These are phyloP conservation scores for Geoglossum glabrum DNA, from an alignment of 495 filamentous ascomycete species.

Conservation along the genomic window DNA sequence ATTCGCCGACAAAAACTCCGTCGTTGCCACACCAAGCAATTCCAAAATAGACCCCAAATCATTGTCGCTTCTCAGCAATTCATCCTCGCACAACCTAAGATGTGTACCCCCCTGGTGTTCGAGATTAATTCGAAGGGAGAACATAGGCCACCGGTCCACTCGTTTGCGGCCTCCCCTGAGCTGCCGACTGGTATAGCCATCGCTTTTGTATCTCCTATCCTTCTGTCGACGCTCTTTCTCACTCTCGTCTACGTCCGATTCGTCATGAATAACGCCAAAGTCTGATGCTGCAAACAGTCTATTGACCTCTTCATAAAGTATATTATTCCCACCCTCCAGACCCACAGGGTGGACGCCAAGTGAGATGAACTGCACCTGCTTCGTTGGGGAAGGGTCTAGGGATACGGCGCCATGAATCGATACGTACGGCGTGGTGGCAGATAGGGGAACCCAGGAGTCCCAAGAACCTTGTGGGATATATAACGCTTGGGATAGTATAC, in stretches of 20 bases:
- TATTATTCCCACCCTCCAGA: slow-evolving; percentile 30
- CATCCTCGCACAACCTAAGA: neutral
- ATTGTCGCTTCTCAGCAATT: neutral
- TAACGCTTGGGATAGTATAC: slow-evolving; percentile 42
- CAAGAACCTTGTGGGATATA: slow-evolving; percentile 30
- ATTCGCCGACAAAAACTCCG: slow-evolving; percentile 1
- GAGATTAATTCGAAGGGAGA: slow-evolving; percentile 52
- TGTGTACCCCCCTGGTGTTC: slow-evolving; percentile 2
- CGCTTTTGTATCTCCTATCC: slow-evolving; percentile 23
- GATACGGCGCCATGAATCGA: slow-evolving; percentile 49
- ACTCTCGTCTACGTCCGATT: slow-evolving; percentile 17
- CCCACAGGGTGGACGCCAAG: slow-evolving; percentile 34
- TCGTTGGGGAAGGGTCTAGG: slow-evolving; percentile 45
- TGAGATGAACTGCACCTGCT: slow-evolving; percentile 59
- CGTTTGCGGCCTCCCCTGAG: slow-evolving; percentile 38
- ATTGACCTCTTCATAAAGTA: slow-evolving; percentile 67
- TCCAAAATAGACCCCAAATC: neutral
- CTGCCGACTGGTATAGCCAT: slow-evolving; percentile 34
- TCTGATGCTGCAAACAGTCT: slow-evolving; percentile 52
- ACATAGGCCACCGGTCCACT: slow-evolving; percentile 79
- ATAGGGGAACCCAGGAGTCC: slow-evolving; percentile 44
- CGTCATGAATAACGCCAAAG: slow-evolving; percentile 40
- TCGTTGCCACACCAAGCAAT: slow-evolving; percentile 1
- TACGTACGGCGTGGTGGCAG: slow-evolving; percentile 37
- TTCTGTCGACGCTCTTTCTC: slow-evolving; percentile 16